These are phyloP conservation scores for Dunaliella sp. DNA, from an alignment of 139 green algal species.

Conservation along the genomic window DNA sequence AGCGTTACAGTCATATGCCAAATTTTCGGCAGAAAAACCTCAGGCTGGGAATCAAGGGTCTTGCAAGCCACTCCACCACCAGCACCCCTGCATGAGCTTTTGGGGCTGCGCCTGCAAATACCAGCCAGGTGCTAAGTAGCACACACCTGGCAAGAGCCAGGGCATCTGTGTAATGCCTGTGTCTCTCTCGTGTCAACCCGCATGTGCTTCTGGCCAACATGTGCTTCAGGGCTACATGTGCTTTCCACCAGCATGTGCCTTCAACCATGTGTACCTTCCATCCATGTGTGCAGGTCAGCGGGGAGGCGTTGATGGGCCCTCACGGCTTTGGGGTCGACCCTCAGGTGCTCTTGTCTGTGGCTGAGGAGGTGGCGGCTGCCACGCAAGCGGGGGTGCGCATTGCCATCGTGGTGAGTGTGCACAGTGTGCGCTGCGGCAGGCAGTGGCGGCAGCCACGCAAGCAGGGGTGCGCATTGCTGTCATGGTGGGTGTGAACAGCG, in stretches of 20 bases:
- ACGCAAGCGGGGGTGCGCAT: slow-evolving; percentile 64
- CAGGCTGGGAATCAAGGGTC: no score
- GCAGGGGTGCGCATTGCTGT: not conserved
- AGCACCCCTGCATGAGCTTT: no score
- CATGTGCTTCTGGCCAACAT: not conserved
- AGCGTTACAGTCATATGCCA: no score
- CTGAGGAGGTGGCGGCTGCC: slow-evolving; percentile 78
- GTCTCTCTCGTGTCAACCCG: not conserved
- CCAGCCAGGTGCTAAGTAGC: no score
- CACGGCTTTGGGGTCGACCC: slow-evolving; percentile 87
- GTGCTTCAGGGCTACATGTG: not conserved
- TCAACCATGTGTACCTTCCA: no score
- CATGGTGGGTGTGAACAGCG: not conserved
- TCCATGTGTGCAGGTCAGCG: slow-evolving; percentile 84
- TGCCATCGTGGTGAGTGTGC: slow-evolving; percentile 86
- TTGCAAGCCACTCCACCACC: no score
- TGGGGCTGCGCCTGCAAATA: no score
- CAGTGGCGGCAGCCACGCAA: not conserved
- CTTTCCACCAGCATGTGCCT: not conserved
- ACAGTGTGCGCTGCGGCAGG: not conserved
- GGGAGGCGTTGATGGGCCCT: slow-evolving; percentile 88
- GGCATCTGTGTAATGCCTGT: no score
- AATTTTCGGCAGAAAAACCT: no score
- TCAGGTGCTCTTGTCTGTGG: slow-evolving; percentile 74
- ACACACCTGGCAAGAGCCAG: no score